Conservation (phyloP, 768 basidiomycete genomes). For the Rhodosporidiobolus odoratus region DNA sequence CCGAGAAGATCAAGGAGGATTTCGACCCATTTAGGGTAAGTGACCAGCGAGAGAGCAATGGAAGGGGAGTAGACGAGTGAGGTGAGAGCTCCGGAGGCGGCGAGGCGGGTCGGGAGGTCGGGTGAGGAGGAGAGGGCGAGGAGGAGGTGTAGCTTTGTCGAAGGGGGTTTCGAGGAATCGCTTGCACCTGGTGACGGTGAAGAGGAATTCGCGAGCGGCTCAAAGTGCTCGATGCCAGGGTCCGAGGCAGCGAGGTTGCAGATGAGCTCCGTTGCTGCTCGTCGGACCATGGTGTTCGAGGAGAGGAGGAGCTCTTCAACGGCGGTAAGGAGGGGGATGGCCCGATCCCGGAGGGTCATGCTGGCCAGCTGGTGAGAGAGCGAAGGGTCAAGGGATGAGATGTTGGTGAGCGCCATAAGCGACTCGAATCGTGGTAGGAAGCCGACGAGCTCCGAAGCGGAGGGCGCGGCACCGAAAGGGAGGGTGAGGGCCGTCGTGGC, state of each 20-base stretch:
- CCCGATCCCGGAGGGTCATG: constrained; percentile 49
- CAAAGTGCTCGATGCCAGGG: constrained; percentile 57
- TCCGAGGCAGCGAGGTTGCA: constrained; percentile 85
- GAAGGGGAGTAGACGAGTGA: constrained; percentile 60
- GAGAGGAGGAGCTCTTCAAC: constrained; percentile 65
- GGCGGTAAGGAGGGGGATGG: constrained; percentile 53
- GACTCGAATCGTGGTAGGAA: constrained; percentile 84
- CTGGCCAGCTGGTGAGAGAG: constrained; percentile 63
- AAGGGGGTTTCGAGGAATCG: no score
- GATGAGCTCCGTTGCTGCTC: constrained; percentile 82
- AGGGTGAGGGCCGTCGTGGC: constrained; percentile 73
- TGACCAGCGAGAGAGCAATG: constrained; percentile 10
- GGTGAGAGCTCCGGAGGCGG: constrained; percentile 86
- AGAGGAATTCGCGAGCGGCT: constrained; percentile 12
- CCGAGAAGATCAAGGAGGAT: constrained; percentile 7
- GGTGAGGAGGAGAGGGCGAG: constrained; percentile 80
- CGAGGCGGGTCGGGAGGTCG: constrained; percentile 74
- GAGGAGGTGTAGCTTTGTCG: constrained; percentile 60
- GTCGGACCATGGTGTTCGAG: constrained; percentile 64
- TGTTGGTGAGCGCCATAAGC: constrained; percentile 92
- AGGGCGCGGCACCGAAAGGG: constrained; percentile 57
- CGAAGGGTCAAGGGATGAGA: constrained; percentile 69
- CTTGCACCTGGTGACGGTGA: no score
- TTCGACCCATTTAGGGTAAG: constrained; percentile 1
- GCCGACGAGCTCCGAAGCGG: constrained; percentile 51